Percentiles rank a stretch among this genome's conserved stretches.
phyloP scores from a whole-genome alignment of 129 eudicot species.

The Escallonia herrerae region DNA sequence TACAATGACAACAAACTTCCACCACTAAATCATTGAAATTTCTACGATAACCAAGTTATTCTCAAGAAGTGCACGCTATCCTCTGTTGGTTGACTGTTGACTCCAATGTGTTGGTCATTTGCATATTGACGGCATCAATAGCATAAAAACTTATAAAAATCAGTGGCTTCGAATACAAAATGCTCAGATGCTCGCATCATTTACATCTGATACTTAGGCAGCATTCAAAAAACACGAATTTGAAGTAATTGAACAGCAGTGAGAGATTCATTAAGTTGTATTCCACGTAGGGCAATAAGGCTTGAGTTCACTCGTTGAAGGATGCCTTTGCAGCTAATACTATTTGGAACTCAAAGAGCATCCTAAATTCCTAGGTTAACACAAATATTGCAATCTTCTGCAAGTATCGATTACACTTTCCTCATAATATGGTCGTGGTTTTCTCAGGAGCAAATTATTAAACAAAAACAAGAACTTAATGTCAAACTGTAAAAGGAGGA shows the following conservation, averaged over 20 bases:
- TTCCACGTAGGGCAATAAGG: neutral
- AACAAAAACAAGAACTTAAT: no score
- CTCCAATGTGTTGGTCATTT: neutral
- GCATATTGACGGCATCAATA: neutral
- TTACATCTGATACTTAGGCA: neutral
- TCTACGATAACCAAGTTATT: neutral
- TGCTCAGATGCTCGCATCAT: neutral
- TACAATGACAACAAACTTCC: no score
- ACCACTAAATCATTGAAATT: no score
- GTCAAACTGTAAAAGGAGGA: no score
- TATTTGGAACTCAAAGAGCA: neutral
- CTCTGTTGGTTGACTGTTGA: no score
- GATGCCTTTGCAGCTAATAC: neutral
- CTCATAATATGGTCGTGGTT: no score
- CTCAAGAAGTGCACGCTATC: no score
- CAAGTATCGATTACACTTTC: no score
- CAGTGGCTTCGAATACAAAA: neutral
- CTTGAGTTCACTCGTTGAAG: no score
- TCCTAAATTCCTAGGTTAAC: neutral
- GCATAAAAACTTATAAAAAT: neutral
- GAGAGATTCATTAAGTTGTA: neutral
- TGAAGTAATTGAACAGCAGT: neutral
- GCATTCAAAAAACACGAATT: neutral
- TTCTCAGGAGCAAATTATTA: no score
- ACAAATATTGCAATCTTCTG: no score